These are phyloP conservation scores for Metarhizium humberi DNA, from an alignment of 2,329 filamentous ascomycete genomes.

Conservation along the genomic window DNA sequence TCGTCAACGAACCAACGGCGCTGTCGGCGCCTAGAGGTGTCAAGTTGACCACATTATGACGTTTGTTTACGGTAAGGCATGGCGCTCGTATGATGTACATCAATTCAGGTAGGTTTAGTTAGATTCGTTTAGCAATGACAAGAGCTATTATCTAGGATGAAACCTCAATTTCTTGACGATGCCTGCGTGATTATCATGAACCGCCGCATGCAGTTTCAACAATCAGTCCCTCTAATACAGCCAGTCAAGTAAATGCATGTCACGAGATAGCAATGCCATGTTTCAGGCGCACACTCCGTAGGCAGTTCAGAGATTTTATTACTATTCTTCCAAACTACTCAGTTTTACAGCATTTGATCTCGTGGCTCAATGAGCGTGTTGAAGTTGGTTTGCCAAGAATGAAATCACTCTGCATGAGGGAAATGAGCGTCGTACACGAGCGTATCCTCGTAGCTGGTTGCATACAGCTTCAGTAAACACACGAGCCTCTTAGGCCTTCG, in stretches of 20 bases:
- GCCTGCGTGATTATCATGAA: no score
- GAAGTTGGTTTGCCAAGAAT: not conserved
- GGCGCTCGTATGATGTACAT: no score
- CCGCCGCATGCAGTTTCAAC: no score
- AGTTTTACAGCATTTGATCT: not conserved
- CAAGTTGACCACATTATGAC: no score
- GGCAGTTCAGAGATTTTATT: not conserved
- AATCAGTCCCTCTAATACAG: no score
- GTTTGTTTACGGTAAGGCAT: not conserved
- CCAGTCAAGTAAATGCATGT: no score
- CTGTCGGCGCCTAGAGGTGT: not conserved
- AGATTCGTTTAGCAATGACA: no score
- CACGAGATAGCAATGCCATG: no score
- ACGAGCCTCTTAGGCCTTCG: slow-evolving; percentile 1
- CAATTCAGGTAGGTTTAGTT: no score
- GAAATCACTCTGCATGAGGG: not conserved
- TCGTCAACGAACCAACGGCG: not conserved
- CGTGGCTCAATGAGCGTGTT: not conserved
- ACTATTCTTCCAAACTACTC: not conserved
- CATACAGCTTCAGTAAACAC: not conserved
- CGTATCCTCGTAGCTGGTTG: not conserved
- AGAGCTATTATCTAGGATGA: no score
- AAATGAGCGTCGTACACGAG: not conserved
- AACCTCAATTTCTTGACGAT: no score
- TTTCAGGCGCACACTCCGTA: not conserved